Evolutionary conservation across 768 basidiomycete genomes (phyloP).

Genomic region (Stropharia rugosoannulata): DNA sequence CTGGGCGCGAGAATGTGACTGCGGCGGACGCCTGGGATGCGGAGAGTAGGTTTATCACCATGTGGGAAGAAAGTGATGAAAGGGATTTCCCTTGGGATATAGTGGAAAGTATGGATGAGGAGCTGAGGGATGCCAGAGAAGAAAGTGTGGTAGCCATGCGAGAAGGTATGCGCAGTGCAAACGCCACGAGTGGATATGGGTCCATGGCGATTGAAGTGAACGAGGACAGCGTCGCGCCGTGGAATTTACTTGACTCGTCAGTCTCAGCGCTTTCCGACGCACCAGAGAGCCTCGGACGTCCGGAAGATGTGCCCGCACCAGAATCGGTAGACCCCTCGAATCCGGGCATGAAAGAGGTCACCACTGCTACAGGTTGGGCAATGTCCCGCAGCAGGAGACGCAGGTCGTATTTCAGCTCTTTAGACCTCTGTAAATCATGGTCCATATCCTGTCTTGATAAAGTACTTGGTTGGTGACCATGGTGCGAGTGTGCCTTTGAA

Average conservation of each 20-base stretch:
- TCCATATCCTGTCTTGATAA: not conserved
- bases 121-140: constrained; percentile 14
- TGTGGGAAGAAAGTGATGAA: constrained; percentile 36
- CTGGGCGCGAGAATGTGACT: constrained; percentile 69
- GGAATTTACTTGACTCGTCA: constrained; percentile 37
- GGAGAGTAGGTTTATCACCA: constrained; percentile 83
- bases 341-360: constrained; percentile 67
- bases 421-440: not conserved
- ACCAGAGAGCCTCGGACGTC: not conserved
- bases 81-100: constrained; percentile 3
- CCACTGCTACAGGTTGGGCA: constrained; percentile 84
- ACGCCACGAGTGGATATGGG: constrained; percentile 84
- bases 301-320: not conserved
- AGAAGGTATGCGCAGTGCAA: constrained; percentile 87
- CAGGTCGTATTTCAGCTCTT: constrained; percentile 31
- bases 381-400: constrained; percentile 68
- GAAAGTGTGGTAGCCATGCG: constrained; percentile 72
- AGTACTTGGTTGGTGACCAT: not conserved
- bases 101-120: not conserved
- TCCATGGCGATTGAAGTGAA: constrained; percentile 91
- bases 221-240: constrained; percentile 93
- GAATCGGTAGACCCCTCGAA: not conserved
- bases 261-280: not conserved
- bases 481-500: not conserved
- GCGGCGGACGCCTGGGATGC: constrained; percentile 64